Base-by-base conservation (phyloP, 768 basidiomycete species). In the Leccinum disarticulatum region DNA sequence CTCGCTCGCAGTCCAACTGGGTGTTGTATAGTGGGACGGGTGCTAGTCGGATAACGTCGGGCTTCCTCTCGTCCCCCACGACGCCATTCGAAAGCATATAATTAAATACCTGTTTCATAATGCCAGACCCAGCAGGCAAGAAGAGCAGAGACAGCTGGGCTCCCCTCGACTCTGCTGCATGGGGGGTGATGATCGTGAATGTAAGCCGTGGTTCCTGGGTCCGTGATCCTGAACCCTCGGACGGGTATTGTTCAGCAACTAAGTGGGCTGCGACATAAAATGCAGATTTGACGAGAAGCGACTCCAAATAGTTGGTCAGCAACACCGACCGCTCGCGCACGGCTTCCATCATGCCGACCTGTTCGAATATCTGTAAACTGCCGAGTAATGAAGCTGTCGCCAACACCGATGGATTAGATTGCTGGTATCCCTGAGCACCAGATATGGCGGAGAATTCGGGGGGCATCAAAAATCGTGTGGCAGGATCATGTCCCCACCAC, bases 401-500 rank as follows among this genome's bases (percentile, higher is more conserved):
- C 61, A 98, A 78, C 36, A 91, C 86, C 57, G 87, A 89, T 9
- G 97, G 95, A 76, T 98, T 98, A 41, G 95, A 98, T 73, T 96
- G 90, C 71, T 97, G 95, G 77, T 91, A 98, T 46, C 95, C 95
- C 73, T 93, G 90, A 1, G 97, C 97, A 56, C 97, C 97, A 19
- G 80, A 81, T 62, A 92, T 90, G 9, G 95, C 89, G 52, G 83
- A 83, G 76, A 97, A 99, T 54, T 69, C 79, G 13, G 88, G 79
- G 28, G 90, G 88, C 96, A 98, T 98, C 56, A 82, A 77, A 78
- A 99, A 98, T 31, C 97, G 88, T 41, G 94, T 95, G 55, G 78
- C 70, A 30, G 87, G 81, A 67, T 93, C 86, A 72, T 98, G 95
- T 49, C 97, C 97, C 96, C 96, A 99, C 97, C 97, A 99, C 49